Percentiles rank a stretch among this genome's conserved stretches.
Evolutionary conservation across 164 flowering plant genomes (phyloP).

Genomic region (Tetrastigma voinierianum): DNA sequence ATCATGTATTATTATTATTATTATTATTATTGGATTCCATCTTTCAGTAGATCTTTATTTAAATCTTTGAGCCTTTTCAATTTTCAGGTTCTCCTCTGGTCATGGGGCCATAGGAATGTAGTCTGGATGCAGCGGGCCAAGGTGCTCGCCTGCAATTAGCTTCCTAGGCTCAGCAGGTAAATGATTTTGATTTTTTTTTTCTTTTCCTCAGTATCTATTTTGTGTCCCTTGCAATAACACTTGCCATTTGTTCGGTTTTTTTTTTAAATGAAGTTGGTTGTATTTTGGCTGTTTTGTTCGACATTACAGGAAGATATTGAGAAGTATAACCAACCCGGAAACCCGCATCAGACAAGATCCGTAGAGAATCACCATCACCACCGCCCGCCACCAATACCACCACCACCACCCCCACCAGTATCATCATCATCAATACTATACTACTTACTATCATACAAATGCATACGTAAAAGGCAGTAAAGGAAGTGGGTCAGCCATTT

Average conservation of each 20-base stretch:
- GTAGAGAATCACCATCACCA: conserved; percentile 24
- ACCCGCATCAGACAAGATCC: conserved; percentile 12
- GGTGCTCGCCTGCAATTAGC: conserved; percentile 27
- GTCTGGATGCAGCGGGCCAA: conserved; percentile 24
- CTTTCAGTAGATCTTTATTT: not conserved
- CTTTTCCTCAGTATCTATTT: not conserved
- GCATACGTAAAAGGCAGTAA: conserved; percentile 29
- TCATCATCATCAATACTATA: conserved; percentile 20
- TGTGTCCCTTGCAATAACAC: not conserved
- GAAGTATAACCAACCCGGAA: conserved; percentile 18
- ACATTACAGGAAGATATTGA: conserved; percentile 21
- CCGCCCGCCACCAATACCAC: not conserved
- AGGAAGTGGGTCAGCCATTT: conserved; percentile 33
- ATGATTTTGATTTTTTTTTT: conserved; percentile 4
- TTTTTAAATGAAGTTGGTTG: not conserved
- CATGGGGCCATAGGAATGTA: conserved; percentile 73
- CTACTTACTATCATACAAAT: conserved; percentile 44
- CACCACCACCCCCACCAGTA: not conserved
- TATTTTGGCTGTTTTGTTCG: not conserved
- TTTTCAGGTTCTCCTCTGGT: conserved; percentile 60
- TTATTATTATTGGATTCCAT: too few species aligned
- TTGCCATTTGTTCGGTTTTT: not conserved
- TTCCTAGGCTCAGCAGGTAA: conserved; percentile 24
- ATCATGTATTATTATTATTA: not conserved
- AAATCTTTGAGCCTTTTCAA: too few species aligned